phyloP scores from a whole-genome alignment of 106 monocot species.

The Allium cepa region DNA sequence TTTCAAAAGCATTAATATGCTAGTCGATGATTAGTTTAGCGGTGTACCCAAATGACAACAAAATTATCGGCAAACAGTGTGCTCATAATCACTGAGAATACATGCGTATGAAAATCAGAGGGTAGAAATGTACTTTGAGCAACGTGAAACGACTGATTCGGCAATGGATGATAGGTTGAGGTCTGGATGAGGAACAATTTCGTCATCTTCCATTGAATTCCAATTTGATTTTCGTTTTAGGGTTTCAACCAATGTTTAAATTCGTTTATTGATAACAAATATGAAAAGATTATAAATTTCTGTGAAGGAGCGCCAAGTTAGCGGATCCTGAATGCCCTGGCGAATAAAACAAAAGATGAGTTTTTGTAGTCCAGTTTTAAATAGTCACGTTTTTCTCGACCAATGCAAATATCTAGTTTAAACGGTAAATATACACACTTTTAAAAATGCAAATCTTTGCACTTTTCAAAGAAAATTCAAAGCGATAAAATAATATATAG shows the following conservation, averaged over 20 bases:
- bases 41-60: background rate
- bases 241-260: background rate
- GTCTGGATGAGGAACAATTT: conserved; percentile 7
- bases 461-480: no score
- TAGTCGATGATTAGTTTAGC: background rate
- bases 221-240: background rate
- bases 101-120: background rate
- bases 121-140: conserved; percentile 31
- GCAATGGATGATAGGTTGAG: conserved; percentile 56
- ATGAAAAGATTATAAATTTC: no score
- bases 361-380: no score
- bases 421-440: no score
- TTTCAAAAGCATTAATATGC: background rate
- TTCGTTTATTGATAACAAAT: no score
- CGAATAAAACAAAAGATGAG: no score
- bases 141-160: conserved; percentile 65
- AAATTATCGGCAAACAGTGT: background rate
- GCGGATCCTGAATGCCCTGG: no score
- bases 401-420: no score
- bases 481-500: no score
- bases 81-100: background rate
- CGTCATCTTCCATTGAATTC: background rate
- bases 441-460: no score
- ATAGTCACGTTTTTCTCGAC: no score
- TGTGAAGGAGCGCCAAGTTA: no score